These are phyloP conservation scores for Graphium sp. DNA, from an alignment of 2,329 filamentous ascomycete genomes.

Conservation along the genomic window DNA sequence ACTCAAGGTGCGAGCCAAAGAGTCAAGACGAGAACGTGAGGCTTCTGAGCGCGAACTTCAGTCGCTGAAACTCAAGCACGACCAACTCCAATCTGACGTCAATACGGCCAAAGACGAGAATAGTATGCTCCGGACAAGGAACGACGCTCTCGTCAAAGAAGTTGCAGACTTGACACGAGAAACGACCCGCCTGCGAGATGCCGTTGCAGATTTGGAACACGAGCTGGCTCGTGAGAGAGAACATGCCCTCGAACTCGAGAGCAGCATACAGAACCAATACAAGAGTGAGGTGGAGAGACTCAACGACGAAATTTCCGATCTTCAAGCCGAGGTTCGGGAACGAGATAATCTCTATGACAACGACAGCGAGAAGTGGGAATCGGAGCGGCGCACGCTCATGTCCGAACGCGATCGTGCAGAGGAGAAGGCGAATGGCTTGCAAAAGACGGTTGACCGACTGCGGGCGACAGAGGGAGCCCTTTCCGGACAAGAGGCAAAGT, in stretches of 20 bases:
- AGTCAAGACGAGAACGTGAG: slow-evolving; percentile 24
- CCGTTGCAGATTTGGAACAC: slow-evolving; percentile 27
- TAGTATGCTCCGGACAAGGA: slow-evolving; percentile 48
- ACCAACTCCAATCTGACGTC: slow-evolving; percentile 41
- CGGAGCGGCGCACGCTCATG: slow-evolving; percentile 45
- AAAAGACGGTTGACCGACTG: slow-evolving; percentile 54
- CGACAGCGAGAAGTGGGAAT: slow-evolving; percentile 58
- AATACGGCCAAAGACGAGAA: slow-evolving; percentile 46
- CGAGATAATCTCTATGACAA: slow-evolving; percentile 55
- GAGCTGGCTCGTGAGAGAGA: slow-evolving; percentile 36
- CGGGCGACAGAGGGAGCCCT: slow-evolving; percentile 51
- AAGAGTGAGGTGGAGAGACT: slow-evolving; percentile 29
- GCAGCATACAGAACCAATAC: slow-evolving; percentile 31
- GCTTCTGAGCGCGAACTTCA: slow-evolving; percentile 18
- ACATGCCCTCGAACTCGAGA: slow-evolving; percentile 41
- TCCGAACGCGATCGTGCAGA: slow-evolving; percentile 50
- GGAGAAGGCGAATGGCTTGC: slow-evolving; percentile 48
- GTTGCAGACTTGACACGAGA: slow-evolving; percentile 51
- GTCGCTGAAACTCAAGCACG: slow-evolving; percentile 24
- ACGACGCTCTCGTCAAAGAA: slow-evolving; percentile 50
- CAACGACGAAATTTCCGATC: slow-evolving; percentile 40
- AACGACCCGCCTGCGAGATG: slow-evolving; percentile 29
- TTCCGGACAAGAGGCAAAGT: slow-evolving; percentile 48
- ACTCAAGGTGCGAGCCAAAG: slow-evolving; percentile 25
- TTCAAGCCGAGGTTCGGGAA: slow-evolving; percentile 49